Conservation (phyloP, 257 asterid genomes). For the Haberlea rhodopensis region DNA sequence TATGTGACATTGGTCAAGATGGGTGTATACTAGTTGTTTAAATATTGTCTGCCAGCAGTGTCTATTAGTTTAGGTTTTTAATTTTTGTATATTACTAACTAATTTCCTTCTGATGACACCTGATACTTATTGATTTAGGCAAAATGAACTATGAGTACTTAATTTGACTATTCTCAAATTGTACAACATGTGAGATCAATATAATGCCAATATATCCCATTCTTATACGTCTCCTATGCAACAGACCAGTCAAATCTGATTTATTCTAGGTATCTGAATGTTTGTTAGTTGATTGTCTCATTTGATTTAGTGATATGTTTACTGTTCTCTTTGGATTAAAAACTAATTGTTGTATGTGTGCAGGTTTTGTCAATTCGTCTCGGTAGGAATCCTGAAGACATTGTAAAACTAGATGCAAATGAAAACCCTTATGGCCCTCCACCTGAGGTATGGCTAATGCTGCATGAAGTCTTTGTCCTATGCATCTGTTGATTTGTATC, state of each 20-base stretch:
- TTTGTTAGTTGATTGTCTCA: constrained; percentile 6
- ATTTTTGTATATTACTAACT: neutral
- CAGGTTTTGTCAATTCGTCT: constrained; percentile 91
- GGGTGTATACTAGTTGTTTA: neutral
- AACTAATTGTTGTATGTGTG: constrained; percentile 9
- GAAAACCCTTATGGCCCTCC: constrained; percentile 99
- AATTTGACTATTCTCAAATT: neutral
- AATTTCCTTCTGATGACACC: neutral
- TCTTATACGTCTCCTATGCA: neutral
- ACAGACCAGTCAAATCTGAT: neutral
- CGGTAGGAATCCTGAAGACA: constrained; percentile 95
- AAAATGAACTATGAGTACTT: neutral
- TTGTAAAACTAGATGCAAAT: constrained; percentile 85
- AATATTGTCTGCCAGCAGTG: neutral
- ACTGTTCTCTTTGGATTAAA: neutral
- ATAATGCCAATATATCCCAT: neutral
- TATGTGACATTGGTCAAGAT: neutral
- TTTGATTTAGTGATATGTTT: constrained; percentile 11
- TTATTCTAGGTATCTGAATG: neutral
- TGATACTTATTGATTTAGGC: neutral
- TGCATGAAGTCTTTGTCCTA: constrained; percentile 3
- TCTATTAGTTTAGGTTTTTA: neutral
- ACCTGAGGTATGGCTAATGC: constrained; percentile 65
- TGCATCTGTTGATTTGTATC: neutral
- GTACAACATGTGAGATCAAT: neutral